These are phyloP conservation scores for Penicilliopsis zonata DNA, from an alignment of 495 filamentous ascomycete species.

Conservation along the genomic window DNA sequence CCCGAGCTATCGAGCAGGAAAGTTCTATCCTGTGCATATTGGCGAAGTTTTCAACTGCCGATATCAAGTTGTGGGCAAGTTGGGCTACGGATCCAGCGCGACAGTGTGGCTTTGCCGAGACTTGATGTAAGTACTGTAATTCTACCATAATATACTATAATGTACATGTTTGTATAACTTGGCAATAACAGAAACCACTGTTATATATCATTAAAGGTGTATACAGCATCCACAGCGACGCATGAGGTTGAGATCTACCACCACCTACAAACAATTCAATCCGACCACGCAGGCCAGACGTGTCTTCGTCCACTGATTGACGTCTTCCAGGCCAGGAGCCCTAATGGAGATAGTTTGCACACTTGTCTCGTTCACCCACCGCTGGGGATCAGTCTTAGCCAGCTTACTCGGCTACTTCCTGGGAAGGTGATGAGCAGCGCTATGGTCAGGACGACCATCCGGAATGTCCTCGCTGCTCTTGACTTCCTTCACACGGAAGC, in stretches of 20 bases:
- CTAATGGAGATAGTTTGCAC: slow-evolving; percentile 7
- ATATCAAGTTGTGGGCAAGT: slow-evolving; percentile 42
- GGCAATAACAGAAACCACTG: slow-evolving; percentile 6
- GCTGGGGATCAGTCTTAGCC: slow-evolving; percentile 10
- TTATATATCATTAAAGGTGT: slow-evolving; percentile 12
- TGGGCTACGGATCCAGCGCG: slow-evolving; percentile 37
- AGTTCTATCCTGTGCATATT: slow-evolving; percentile 38
- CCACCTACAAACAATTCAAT: slow-evolving; percentile 6
- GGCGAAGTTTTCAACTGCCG: slow-evolving; percentile 34
- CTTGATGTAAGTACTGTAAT: slow-evolving; percentile 21
- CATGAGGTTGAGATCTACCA: slow-evolving; percentile 8
- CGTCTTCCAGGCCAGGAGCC: slow-evolving; percentile 11
- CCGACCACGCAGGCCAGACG: slow-evolving; percentile 8
- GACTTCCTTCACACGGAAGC: slow-evolving; percentile 32
- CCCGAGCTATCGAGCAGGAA: slow-evolving; percentile 16
- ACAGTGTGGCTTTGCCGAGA: slow-evolving; percentile 43
- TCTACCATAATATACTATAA: background rate
- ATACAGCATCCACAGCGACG: slow-evolving; percentile 6
- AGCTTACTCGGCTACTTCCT: slow-evolving; percentile 4
- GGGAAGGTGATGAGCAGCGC: slow-evolving; percentile 5
- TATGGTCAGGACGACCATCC: slow-evolving; percentile 9
- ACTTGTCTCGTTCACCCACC: slow-evolving; percentile 20
- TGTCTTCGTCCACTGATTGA: slow-evolving; percentile 8
- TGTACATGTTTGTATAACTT: background rate
- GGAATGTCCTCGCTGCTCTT: slow-evolving; percentile 19